Evolutionary conservation across 176 grass and related monocot species (phyloP), one percentile per base, ranked within the genome.

Genomic region (Ampelocalamus luodianensis): DNA sequence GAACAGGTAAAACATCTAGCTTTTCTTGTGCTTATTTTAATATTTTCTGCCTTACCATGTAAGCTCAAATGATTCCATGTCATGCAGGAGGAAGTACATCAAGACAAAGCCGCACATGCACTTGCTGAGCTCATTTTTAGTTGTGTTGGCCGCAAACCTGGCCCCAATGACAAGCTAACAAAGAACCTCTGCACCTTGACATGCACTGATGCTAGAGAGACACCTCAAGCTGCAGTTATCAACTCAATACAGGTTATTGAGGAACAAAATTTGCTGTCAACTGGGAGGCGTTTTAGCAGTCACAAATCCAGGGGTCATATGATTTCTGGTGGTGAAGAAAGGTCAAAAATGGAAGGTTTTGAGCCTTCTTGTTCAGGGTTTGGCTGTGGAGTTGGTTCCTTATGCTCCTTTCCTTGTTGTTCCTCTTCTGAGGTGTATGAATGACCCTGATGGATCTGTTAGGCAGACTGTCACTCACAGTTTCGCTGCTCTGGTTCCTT

Each of bases 371-470:
- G 96, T 98, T 81, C 93, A 98, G 86, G 93, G 93, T 70, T 76
- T 98, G 77, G 91, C 88, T 70, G 93, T 94, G 66, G 93, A 94
- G 65, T 85, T 98, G 83, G 91, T 98, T 83, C 91, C 93, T 83
- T 98, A 98, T 85, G 80, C 93, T 83, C 96, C 93, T 91, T 92
- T 98, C 68, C 86, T 98, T 80, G 90, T 98, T 68, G 96, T 98
- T 89, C 96, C 96, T 68, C 96, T 98, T 73, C 71, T 98, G 73
- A 93, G 92, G 86, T 98, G 96, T 85, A 98, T 98, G 96, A 95
- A 89, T 40, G 96, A 98, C 24, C 87, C 87, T 81, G 93, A 98
- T 93, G 85, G 76, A 86, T 89, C 89, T 70, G 96, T 98, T 62
- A 93, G 96, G 88, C 93, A 95, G 86, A 92, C 91, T 83, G 96